phyloP scores from a whole-genome alignment of 2,329 filamentous ascomycete species.

The Emericellopsis cladophorae region DNA sequence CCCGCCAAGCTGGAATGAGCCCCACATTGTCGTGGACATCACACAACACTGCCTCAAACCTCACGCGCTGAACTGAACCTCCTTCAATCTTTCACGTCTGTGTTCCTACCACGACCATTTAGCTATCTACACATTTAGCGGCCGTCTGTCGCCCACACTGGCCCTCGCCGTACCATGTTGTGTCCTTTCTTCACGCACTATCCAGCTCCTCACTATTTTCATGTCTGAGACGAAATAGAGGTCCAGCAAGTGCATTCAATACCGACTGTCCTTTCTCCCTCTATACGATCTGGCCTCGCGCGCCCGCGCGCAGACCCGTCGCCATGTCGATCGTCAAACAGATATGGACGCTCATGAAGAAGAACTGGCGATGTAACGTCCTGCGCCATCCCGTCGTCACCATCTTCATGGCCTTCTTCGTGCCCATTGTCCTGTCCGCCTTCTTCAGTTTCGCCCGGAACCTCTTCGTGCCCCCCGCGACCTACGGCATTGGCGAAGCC shows the following conservation, averaged over 20 bases:
- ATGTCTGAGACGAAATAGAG: too few relatives aligned
- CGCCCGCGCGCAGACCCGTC: conserved; percentile 1
- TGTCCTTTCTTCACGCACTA: background rate
- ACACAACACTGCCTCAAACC: background rate
- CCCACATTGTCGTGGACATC: too few relatives aligned
- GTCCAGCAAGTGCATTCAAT: background rate
- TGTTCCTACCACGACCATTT: background rate
- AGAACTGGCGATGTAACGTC: conserved; percentile 48
- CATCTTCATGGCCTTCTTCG: conserved; percentile 41
- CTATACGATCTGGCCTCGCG: background rate
- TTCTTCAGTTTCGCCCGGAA: conserved; percentile 65
- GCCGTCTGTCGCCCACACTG: too few relatives aligned
- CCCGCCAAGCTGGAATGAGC: background rate
- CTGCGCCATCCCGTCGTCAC: conserved; percentile 39
- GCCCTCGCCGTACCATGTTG: background rate
- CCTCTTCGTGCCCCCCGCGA: conserved; percentile 66
- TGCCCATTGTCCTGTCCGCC: conserved; percentile 44
- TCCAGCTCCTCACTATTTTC: background rate
- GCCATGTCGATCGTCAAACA: conserved; percentile 42
- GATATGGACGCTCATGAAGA: conserved; percentile 46
- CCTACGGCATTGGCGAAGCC: conserved; percentile 57
- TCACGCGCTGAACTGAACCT: too few relatives aligned
- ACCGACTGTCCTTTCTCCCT: background rate
- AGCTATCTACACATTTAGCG: background rate
- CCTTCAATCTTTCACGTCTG: background rate